A percentile compares a stretch with the other conserved stretches of the same genome.
phyloP scores from a whole-genome alignment of 305 asterid genomes.

The Fraxinus albicans region DNA sequence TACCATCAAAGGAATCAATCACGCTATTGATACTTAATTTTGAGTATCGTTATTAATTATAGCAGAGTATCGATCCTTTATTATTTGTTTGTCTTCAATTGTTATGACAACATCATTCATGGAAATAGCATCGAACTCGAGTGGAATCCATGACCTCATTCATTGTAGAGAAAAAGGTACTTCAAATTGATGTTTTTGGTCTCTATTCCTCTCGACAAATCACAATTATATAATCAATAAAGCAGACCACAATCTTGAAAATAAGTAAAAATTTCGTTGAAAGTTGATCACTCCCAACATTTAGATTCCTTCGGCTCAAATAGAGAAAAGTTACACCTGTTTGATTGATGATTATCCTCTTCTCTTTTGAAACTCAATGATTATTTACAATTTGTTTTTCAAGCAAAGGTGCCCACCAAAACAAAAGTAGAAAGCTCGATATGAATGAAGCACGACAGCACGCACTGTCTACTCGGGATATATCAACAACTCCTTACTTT shows the following conservation, averaged over 20 bases:
- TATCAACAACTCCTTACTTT: slow-evolving; percentile 12
- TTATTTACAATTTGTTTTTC: slow-evolving; percentile 34
- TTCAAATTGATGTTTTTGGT: not conserved
- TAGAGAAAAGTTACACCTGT: slow-evolving; percentile 26
- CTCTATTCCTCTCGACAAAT: not conserved
- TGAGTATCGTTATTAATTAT: not conserved
- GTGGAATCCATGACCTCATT: not conserved
- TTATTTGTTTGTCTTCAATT: not conserved
- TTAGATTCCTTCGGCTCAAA: slow-evolving; percentile 14
- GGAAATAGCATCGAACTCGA: not conserved
- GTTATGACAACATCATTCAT: not conserved
- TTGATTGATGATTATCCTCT: slow-evolving; percentile 18
- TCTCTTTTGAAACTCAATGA: slow-evolving; percentile 34
- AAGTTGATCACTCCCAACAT: not conserved
- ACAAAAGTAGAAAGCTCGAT: slow-evolving; percentile 1
- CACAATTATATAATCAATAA: not conserved
- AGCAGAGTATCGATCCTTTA: not conserved
- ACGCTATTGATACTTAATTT: not conserved
- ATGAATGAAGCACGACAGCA: slow-evolving; percentile 38
- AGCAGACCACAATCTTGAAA: not conserved
- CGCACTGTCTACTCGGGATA: slow-evolving; percentile 9
- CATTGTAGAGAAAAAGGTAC: not conserved
- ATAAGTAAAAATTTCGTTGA: not conserved
- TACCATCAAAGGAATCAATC: not conserved
- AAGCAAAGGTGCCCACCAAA: slow-evolving; percentile 35